Evolutionary conservation across 805 yeast species (phyloP).

Genomic region (Barnettozyma populi): DNA sequence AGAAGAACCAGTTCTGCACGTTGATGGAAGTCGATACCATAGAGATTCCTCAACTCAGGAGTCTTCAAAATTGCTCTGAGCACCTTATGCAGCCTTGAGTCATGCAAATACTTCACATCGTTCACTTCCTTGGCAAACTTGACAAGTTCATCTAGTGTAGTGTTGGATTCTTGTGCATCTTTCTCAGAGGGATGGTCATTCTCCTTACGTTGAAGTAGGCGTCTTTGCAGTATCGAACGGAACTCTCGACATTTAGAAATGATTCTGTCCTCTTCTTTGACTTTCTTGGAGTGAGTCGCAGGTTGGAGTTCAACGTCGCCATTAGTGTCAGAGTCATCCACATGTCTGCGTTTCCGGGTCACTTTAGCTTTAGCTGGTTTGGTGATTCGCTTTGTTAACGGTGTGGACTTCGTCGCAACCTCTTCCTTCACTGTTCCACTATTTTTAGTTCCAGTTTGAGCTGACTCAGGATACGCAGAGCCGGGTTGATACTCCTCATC

Average conservation of each 20-base stretch:
- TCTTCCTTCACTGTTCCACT: background rate
- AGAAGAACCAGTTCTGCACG: slow-evolving; percentile 36
- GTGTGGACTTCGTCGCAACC: background rate
- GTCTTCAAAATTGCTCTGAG: slow-evolving; percentile 40
- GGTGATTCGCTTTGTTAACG: background rate
- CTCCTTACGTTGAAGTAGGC: slow-evolving; percentile 38
- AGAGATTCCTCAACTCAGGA: slow-evolving; percentile 35
- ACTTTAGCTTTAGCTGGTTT: background rate
- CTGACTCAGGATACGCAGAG: background rate
- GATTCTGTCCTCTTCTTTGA: background rate
- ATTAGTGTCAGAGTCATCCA: background rate
- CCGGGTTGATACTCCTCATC: background rate
- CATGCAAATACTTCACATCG: slow-evolving; percentile 34
- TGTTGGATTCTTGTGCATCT: slow-evolving; percentile 20
- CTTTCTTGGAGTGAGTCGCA: slow-evolving; percentile 3
- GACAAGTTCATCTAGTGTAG: slow-evolving; percentile 35
- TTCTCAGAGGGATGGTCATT: slow-evolving; percentile 35
- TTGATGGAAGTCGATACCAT: slow-evolving; percentile 41
- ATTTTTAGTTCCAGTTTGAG: background rate
- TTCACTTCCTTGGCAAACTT: slow-evolving; percentile 32
- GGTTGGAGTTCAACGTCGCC: background rate
- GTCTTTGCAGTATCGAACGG: slow-evolving; percentile 42
- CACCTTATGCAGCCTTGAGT: slow-evolving; percentile 47
- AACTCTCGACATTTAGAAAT: slow-evolving; percentile 20
- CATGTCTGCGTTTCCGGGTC: background rate